Evolutionary conservation across 2,329 filamentous ascomycete genomes (phyloP).

Genomic region (Orbilia blumenaviensis): DNA sequence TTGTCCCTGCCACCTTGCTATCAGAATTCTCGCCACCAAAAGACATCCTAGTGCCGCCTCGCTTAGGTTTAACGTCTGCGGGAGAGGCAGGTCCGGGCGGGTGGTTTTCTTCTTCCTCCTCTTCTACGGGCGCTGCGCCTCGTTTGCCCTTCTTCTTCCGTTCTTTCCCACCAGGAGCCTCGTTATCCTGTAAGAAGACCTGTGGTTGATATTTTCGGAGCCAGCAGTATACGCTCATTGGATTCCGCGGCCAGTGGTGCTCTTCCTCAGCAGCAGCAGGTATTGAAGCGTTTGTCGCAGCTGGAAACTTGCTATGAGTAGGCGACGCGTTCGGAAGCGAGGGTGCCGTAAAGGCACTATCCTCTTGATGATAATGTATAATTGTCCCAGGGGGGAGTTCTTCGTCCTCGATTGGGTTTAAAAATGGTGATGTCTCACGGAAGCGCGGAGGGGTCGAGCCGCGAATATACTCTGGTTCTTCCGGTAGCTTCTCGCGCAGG

Average conservation of each 20-base stretch:
- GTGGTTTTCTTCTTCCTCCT: constrained; percentile 41
- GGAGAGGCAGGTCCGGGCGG: constrained; percentile 33
- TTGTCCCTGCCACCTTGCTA: constrained; percentile 36
- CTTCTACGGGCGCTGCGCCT: constrained; percentile 53
- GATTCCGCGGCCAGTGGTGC: constrained; percentile 71
- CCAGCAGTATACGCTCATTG: constrained; percentile 95
- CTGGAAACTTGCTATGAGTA: constrained; percentile 64
- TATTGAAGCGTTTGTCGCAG: constrained; percentile 48
- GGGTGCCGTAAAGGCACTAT: constrained; percentile 28
- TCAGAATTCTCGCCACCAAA: constrained; percentile 24
- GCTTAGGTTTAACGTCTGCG: constrained; percentile 37
- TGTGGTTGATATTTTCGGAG: constrained; percentile 83
- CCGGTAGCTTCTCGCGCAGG: constrained; percentile 23
- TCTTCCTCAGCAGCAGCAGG: constrained; percentile 66
- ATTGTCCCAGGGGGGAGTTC: constrained; percentile 49
- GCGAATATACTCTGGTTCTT: constrained; percentile 52
- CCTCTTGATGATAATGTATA: constrained; percentile 52
- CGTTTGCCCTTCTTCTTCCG: constrained; percentile 59
- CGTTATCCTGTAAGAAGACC: constrained; percentile 81
- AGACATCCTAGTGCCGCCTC: constrained; percentile 48
- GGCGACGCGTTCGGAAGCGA: constrained; percentile 55
- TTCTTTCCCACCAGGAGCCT: constrained; percentile 61
- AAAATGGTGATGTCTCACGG: constrained; percentile 56
- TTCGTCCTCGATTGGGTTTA: constrained; percentile 54
- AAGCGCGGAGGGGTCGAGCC: constrained; percentile 56